Evolutionary conservation across 192 early-diverging fungal genomes (phyloP), one percentile per base, ranked within the genome.

Genomic region (Funneliformis mosseae): DNA sequence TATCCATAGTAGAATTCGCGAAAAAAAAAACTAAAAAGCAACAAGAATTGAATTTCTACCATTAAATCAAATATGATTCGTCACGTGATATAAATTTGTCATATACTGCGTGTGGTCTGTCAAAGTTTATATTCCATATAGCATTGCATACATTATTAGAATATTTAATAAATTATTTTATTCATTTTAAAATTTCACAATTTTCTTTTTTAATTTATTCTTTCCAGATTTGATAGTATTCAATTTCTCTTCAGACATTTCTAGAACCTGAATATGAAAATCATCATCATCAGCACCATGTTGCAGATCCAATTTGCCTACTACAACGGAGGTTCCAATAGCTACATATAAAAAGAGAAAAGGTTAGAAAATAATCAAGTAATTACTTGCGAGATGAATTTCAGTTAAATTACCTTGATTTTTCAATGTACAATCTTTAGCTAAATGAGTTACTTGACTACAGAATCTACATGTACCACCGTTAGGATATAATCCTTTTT

Each of bases 231-330:
- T n/a, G 16, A 55, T 18, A 55, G 50, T 55, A 16, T 55, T 55
- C 6, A 55, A 14, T 55, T 55, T 21, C 21, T 55, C 50, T 21
- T 21, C 50, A 21, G 50, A 55, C 18, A 28, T 87, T 74, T 89
- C 88, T 25, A 84, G 81, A 21, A 94, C 88, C 76, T 91, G 91
- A 76, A 92, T 88, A 83, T 93, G 94, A 81, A 92, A 93, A 74
- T 97, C 96, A 85, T 98, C 97, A 82, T 98, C 97, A 85, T 98
- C 97, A 61, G 93, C 95, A 64, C 95, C 95, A 83, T 98, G 95
- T n/a, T 86, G 83, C 21, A 90, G 80, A 70, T 95, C 91, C 64
- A 97, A 91, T 76, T 88, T 95, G 46, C 97, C 95, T 64, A 98
- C 95, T 64, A 98, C 80, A 8, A 82, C 81, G 3, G 87, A 84